Conservation (phyloP, 148 eudicot species). For the Dianthus caryophyllus region DNA sequence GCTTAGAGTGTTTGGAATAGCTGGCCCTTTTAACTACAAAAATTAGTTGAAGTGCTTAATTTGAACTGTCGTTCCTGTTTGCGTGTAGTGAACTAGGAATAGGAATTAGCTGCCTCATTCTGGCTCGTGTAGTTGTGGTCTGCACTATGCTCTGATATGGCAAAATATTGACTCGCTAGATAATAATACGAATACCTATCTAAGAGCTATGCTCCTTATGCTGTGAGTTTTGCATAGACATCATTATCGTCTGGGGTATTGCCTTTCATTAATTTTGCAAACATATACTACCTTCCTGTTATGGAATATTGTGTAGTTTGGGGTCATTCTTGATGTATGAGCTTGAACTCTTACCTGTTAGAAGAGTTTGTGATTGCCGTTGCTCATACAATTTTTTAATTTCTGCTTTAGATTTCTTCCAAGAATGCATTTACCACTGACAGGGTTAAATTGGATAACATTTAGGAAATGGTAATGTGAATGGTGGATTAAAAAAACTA, state of each 20-base stretch:
- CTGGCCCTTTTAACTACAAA: background rate
- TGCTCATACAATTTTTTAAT: background rate
- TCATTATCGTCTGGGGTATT: background rate
- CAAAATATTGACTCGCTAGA: background rate
- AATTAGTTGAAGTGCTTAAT: background rate
- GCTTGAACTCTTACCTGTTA: background rate
- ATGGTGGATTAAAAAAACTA: background rate
- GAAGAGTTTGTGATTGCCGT: background rate
- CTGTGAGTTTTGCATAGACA: background rate
- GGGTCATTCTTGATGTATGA: background rate
- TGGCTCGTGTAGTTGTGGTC: slow-evolving; percentile 1
- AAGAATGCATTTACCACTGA: too few relatives aligned
- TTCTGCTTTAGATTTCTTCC: background rate
- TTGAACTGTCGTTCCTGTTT: background rate
- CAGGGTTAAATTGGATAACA: background rate
- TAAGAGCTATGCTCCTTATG: background rate
- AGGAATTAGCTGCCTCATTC: background rate
- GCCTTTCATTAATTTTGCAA: background rate
- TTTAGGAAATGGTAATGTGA: background rate
- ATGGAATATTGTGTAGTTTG: background rate
- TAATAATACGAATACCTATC: background rate
- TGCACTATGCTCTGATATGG: background rate
- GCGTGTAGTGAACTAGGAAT: background rate
- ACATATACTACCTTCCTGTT: background rate
- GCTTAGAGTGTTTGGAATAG: too few relatives aligned